Evolutionary conservation across 805 yeast species (phyloP), one percentile per base, ranked within the genome.

Genomic region (Debaryomyces maramus): DNA sequence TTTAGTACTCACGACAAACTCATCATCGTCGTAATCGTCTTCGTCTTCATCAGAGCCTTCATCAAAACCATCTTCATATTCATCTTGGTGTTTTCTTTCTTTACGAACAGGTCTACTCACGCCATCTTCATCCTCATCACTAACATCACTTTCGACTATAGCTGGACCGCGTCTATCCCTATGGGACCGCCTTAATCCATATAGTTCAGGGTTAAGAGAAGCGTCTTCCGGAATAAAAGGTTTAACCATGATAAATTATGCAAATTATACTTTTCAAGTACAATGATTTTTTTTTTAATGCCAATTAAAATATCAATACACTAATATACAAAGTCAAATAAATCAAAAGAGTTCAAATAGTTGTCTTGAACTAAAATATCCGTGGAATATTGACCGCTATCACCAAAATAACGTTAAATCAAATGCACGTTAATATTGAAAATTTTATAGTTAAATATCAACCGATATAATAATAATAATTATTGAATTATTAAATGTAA

Each of bases 161-260:
- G 62, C 40, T 5, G 63, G 54, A 9, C 47, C 62, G 14, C 68
- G 66, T 44, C 81, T 70, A 7, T 83, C 79, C 52, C 93, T 70
- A 31, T 81, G 80, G 4, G 90, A 83, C 49, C 95, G 74, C 62
- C 95, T 77, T 39, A 86, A 69, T 1, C 95, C 95, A 51, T 86
- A 86, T n/a, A 86, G 69, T 55, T 85, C 95, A 1, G 95, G 95
- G 57, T 85, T 81, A 36, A 69, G 75, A 39, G 77, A 70, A 13
- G 83, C 76, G 43, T 82, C 89, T 30, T 69, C 73, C 10, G 75
- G 72, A 32, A 78, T 54, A 35, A 40, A 47, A 17, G 47, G 55
- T 41, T 56, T 60, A 7, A 48, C 65, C 69, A 62, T 63, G 9
- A 24, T 7, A 24, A 24, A 24, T 24, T 24, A 24, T 24, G 9